phyloP scores from a whole-genome alignment of 208 protist species.

The Acanthamoeba rhysodes region DNA sequence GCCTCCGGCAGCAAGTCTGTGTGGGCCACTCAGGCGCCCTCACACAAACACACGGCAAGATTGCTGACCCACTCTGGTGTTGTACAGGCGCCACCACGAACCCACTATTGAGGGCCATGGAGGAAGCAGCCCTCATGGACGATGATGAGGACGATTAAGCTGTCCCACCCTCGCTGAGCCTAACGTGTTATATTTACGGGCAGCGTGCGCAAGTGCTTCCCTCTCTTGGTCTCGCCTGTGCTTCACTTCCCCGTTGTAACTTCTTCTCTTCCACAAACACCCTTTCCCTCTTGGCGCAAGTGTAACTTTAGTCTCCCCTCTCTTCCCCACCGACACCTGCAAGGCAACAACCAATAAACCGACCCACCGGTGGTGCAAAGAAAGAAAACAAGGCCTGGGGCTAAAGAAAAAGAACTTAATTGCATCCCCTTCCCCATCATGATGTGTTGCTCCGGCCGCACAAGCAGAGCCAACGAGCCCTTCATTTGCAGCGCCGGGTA shows the following conservation, averaged over 20 bases:
- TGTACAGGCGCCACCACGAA: slow-evolving; percentile 62
- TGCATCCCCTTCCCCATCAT: background rate
- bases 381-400: background rate
- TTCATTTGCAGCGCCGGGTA: background rate
- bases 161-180: background rate
- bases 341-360: no score
- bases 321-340: no score
- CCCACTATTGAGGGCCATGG: slow-evolving; percentile 52
- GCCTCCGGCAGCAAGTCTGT: background rate
- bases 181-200: background rate
- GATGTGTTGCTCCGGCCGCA: background rate
- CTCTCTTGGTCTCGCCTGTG: no score
- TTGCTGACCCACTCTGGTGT: background rate
- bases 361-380: no score
- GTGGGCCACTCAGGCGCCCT: no score
- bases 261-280: no score
- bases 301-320: no score
- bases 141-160: slow-evolving; percentile 55
- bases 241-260: no score
- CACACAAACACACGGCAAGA: no score
- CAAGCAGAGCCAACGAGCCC: background rate
- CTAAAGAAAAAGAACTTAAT: background rate
- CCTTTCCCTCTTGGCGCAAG: no score
- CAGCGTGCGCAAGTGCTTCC: no score
- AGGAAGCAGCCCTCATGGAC: slow-evolving; percentile 51